phyloP scores from a whole-genome alignment of 805 yeast genomes.

The Cyberlindnera petersonii region DNA sequence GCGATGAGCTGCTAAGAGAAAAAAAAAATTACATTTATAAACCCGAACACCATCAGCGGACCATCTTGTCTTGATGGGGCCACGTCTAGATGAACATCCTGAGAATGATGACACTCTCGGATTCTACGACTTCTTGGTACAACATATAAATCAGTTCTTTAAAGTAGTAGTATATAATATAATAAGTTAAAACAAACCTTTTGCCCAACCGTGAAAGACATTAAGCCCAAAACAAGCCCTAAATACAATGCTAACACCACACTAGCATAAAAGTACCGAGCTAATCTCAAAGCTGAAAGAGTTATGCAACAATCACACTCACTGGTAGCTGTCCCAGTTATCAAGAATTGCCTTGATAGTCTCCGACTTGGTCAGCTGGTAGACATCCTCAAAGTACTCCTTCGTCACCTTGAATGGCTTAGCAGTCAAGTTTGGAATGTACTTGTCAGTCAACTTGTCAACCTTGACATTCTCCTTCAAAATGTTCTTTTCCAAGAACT shows the following conservation, averaged over 20 bases:
- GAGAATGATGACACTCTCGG: too few relatives aligned
- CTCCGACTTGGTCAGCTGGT: constrained; percentile 84
- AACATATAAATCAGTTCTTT: too few relatives aligned
- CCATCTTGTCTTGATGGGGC: too few relatives aligned
- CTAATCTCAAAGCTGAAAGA: not conserved
- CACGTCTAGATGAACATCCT: too few relatives aligned
- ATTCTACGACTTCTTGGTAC: too few relatives aligned
- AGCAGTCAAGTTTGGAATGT: constrained; percentile 98
- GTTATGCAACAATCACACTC: too few relatives aligned
- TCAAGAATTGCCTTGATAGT: constrained; percentile 87
- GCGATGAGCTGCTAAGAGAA: too few relatives aligned
- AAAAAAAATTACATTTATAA: too few relatives aligned
- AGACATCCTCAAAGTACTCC: constrained; percentile 96
- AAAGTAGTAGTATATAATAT: too few relatives aligned
- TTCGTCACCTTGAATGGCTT: constrained; percentile 93
- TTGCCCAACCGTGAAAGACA: constrained; percentile 7
- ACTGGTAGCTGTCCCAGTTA: constrained; percentile 86
- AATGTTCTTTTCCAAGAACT: constrained; percentile 93
- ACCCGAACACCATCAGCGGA: too few relatives aligned
- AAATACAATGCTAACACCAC: constrained; percentile 26
- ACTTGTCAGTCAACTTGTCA: constrained; percentile 86
- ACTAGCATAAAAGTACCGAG: constrained; percentile 14
- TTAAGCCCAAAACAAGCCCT: not conserved
- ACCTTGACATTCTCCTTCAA: constrained; percentile 94
- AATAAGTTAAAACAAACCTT: constrained; percentile 10